A percentile compares a stretch with the other conserved stretches of the same genome.
Evolutionary conservation across 2,329 filamentous ascomycete species (phyloP).

Genomic region (Passalora sequoiae): DNA sequence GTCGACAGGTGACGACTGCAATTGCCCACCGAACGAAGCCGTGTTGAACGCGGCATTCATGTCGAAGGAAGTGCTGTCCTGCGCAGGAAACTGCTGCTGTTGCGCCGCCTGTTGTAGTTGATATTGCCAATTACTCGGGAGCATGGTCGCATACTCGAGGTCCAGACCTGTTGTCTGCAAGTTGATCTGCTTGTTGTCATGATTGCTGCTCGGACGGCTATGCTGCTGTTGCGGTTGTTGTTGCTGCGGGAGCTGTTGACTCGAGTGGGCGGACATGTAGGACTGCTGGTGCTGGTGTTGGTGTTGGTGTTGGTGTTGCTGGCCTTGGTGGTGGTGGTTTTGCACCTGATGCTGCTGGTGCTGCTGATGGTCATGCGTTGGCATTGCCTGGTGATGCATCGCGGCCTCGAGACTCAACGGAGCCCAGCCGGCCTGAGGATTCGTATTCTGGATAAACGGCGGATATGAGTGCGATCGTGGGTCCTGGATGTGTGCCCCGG

Average conservation of each 20-base stretch:
- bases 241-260: slow-evolving; percentile 20
- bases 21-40: slow-evolving; percentile 36
- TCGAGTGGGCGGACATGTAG: slow-evolving; percentile 19
- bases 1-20: slow-evolving; percentile 45
- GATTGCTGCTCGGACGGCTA: slow-evolving; percentile 29
- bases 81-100: slow-evolving; percentile 25
- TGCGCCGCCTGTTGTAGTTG: slow-evolving; percentile 29
- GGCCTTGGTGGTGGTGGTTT: slow-evolving; percentile 15
- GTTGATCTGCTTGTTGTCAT: slow-evolving; percentile 27
- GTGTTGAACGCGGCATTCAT: slow-evolving; percentile 35
- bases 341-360: slow-evolving; percentile 23
- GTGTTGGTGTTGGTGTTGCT: slow-evolving; percentile 23
- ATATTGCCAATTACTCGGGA: slow-evolving; percentile 41
- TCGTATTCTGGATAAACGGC: slow-evolving; percentile 18
- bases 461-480: slow-evolving; percentile 28
- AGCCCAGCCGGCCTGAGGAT: slow-evolving; percentile 12
- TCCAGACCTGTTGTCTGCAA: slow-evolving; percentile 31
- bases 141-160: slow-evolving; percentile 31
- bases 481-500: slow-evolving; percentile 21
- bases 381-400: slow-evolving; percentile 25
- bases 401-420: slow-evolving; percentile 21
- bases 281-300: slow-evolving; percentile 15
- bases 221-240: slow-evolving; percentile 21
- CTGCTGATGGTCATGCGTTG: slow-evolving; percentile 22
- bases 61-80: slow-evolving; percentile 33